Conservation (phyloP, 2,329 filamentous ascomycete genomes). For the Botrytis elliptica region DNA sequence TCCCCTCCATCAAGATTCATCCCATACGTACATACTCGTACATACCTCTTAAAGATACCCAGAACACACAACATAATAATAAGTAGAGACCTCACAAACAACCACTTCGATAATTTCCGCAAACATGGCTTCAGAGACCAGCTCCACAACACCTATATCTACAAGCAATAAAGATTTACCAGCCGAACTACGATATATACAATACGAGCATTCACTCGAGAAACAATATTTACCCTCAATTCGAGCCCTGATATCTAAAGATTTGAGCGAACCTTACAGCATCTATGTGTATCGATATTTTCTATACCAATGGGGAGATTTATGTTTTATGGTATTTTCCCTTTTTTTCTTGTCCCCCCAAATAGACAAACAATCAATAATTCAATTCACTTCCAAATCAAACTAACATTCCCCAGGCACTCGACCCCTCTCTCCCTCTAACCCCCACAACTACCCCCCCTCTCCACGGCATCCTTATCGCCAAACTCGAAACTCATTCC, state of each 20-base stretch:
- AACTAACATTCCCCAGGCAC: conserved; percentile 45
- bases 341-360: not conserved
- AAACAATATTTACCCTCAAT: conserved; percentile 76
- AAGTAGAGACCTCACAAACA: not conserved
- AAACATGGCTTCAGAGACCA: conserved; percentile 24
- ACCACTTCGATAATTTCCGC: not conserved
- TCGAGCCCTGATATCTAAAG: conserved; percentile 88
- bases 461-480: conserved; percentile 88
- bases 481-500: conserved; percentile 87
- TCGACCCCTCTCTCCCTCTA: conserved; percentile 47
- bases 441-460: conserved; percentile 47
- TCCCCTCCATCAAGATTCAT: not conserved
- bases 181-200: conserved; percentile 55
- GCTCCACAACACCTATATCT: not conserved
- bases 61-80: not conserved
- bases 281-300: conserved; percentile 99
- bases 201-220: conserved; percentile 62
- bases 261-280: conserved; percentile 96
- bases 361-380: not conserved
- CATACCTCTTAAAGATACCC: not conserved
- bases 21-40: too few relatives aligned
- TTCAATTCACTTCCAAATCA: not conserved
- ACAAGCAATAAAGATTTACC: conserved; percentile 37
- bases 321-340: conserved; percentile 82
- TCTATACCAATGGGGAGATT: conserved; percentile 92